These are phyloP conservation scores for Beauveria asiatica DNA, from an alignment of 2,329 filamentous ascomycete genomes.

Conservation along the genomic window DNA sequence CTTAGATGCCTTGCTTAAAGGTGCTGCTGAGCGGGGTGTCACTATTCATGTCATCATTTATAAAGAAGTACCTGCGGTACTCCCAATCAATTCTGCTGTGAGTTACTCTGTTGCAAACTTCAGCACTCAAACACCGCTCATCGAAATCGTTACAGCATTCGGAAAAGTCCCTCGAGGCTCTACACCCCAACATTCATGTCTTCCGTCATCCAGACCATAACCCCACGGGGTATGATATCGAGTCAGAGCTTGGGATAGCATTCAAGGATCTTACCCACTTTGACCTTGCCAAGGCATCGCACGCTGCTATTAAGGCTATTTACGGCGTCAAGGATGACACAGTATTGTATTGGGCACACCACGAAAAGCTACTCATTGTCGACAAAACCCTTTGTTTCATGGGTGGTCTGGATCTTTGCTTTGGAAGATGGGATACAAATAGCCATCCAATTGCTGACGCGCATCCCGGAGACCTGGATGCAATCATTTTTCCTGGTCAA, in stretches of 20 bases:
- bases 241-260: slow-evolving; percentile 59
- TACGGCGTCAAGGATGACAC: slow-evolving; percentile 77
- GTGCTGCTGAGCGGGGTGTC: slow-evolving; percentile 76
- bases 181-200: slow-evolving; percentile 79
- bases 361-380: slow-evolving; percentile 81
- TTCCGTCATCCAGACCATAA: slow-evolving; percentile 87
- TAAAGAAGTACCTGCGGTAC: slow-evolving; percentile 77
- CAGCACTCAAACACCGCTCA: slow-evolving; percentile 7
- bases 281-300: slow-evolving; percentile 56
- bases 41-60: slow-evolving; percentile 82
- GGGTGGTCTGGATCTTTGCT: slow-evolving; percentile 83
- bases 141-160: slow-evolving; percentile 51
- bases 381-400: slow-evolving; percentile 79
- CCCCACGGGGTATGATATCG: slow-evolving; percentile 61
- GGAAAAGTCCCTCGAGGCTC: slow-evolving; percentile 64
- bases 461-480: slow-evolving; percentile 67
- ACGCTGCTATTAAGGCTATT: slow-evolving; percentile 65
- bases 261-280: slow-evolving; percentile 41
- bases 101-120: slow-evolving; percentile 22
- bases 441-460: slow-evolving; percentile 77
- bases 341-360: slow-evolving; percentile 86
- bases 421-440: slow-evolving; percentile 82
- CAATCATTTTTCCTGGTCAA: slow-evolving; percentile 77
- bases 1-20: slow-evolving; percentile 72
- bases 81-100: slow-evolving; percentile 49